Base-by-base conservation (phyloP, 345 rosid species). In the Rhodamnia rubescens region DNA sequence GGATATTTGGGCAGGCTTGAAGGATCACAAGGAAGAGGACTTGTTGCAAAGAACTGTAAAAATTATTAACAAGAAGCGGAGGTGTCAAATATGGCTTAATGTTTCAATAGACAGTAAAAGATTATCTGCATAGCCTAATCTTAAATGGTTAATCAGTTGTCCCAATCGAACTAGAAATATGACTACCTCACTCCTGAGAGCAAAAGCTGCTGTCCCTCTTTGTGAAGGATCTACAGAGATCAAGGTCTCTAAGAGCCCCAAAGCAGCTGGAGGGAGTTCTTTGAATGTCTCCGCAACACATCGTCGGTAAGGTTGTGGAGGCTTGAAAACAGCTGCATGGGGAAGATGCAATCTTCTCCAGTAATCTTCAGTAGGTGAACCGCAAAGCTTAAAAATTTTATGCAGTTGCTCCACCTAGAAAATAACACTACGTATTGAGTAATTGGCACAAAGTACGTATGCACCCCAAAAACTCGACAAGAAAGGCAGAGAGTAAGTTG, bases 1-100 rank as follows among this genome's bases (percentile, higher is more conserved):
- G 99, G 97, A 89, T 95, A 97, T 84, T 95, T 96, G 83, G 99
- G 99, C 92, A 97, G 90, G 88, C 90, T 91, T 83, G 97, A 94
- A 87, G 98, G 98, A 86, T 97, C 97, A 84, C 98, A 97, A 87
- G 99, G 94, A 86, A 91, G 87, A 7, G 98, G 98, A 85, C 94
- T 90, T 53, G 94, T 89, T 44, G 90, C 89, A 83, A 97, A 97
- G 90, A 92, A 96, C 98, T 97, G 94, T 57, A 50, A 50, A 8
- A 32, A 84, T 26, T 26, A 27, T 55, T 36, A 75, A 84, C 69
- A 29, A 57, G 53, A 56, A 82, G 75, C 64, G 20, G 51, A 27
- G 12, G 80, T 36, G 47, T 69, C 80, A 69, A 36, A 36, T 36
- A 32, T 36, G 80, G 47, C 47, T 69, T 36, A 36, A 69, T 26